Conservation (phyloP, 2,329 filamentous ascomycete species). For the Colletotrichum chrysophilum region DNA sequence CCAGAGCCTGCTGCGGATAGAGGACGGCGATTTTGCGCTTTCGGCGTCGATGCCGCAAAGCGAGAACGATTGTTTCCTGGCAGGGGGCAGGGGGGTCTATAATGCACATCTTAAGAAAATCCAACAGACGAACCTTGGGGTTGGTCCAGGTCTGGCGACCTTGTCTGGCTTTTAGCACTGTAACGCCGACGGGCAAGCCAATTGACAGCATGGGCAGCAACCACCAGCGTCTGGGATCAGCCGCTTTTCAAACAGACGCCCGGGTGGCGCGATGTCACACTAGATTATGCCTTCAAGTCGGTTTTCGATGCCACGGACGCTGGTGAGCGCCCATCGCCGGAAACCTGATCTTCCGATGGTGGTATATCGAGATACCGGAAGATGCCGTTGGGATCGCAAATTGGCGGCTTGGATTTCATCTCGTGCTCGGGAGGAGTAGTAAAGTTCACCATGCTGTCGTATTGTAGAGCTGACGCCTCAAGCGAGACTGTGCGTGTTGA, state of each 20-base stretch:
- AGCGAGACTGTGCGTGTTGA: not conserved
- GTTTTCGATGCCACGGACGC: not conserved
- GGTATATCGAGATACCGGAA: not conserved
- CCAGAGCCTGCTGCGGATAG: not conserved
- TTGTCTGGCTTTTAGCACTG: constrained; percentile 2
- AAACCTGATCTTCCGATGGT: not conserved
- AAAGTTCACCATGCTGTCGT: not conserved
- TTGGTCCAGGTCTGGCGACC: not conserved
- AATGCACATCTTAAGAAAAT: constrained; percentile 34
- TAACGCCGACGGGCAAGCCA: not conserved
- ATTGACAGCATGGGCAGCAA: not conserved
- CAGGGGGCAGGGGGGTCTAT: constrained; percentile 22
- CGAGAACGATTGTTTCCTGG: not conserved
- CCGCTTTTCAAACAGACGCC: not conserved
- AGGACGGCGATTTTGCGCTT: not conserved
- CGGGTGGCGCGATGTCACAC: constrained; percentile 12
- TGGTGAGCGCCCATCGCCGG: not conserved
- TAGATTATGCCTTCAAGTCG: not conserved
- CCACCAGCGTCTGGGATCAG: not conserved
- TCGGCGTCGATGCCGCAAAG: not conserved
- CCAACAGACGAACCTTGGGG: not conserved
- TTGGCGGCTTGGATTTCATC: not conserved
- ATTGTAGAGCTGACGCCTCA: not conserved
- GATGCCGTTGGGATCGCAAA: not conserved
- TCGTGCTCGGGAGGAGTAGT: not conserved